phyloP scores from a whole-genome alignment of 2,329 filamentous ascomycete species.

The Lachnellula arida region DNA sequence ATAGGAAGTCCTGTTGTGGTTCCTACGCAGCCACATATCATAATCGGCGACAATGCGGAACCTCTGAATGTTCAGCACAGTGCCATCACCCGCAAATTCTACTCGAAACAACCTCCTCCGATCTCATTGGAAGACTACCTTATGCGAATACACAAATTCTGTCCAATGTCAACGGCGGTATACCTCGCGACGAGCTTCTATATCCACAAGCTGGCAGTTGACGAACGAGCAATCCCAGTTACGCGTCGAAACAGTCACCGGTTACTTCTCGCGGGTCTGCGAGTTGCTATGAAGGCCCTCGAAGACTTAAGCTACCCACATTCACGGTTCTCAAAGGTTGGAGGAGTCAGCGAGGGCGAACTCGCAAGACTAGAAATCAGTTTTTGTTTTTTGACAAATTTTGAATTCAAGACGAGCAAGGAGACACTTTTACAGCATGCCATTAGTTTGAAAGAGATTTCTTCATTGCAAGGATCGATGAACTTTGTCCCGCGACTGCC shows the following conservation, averaged over 20 bases:
- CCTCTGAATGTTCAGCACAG: conserved; percentile 74
- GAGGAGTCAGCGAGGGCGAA: conserved; percentile 78
- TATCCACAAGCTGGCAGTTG: conserved; percentile 75
- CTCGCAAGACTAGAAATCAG: conserved; percentile 83
- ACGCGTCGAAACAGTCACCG: conserved; percentile 83
- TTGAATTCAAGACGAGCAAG: conserved; percentile 65
- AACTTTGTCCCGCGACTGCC: conserved; percentile 29
- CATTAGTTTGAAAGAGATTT: conserved; percentile 36
- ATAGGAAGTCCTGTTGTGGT: conserved; percentile 20
- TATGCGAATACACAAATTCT: conserved; percentile 80
- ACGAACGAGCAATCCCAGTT: conserved; percentile 73
- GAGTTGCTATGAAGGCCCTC: conserved; percentile 91
- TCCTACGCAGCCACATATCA: conserved; percentile 45
- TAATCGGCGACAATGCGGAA: conserved; percentile 65
- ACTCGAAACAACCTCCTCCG: conserved; percentile 79
- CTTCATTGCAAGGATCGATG: conserved; percentile 30
- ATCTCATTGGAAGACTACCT: conserved; percentile 84
- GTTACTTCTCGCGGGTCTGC: conserved; percentile 73
- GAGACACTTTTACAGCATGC: conserved; percentile 49
- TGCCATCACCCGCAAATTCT: conserved; percentile 87
- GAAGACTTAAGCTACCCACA: conserved; percentile 90
- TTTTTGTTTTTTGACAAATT: conserved; percentile 81
- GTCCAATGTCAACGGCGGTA: conserved; percentile 88
- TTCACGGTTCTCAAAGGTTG: conserved; percentile 76
- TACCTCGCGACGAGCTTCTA: conserved; percentile 87